These are phyloP conservation scores for Castanopsis chinensis DNA, from an alignment of 306 rosid species.

Conservation along the genomic window DNA sequence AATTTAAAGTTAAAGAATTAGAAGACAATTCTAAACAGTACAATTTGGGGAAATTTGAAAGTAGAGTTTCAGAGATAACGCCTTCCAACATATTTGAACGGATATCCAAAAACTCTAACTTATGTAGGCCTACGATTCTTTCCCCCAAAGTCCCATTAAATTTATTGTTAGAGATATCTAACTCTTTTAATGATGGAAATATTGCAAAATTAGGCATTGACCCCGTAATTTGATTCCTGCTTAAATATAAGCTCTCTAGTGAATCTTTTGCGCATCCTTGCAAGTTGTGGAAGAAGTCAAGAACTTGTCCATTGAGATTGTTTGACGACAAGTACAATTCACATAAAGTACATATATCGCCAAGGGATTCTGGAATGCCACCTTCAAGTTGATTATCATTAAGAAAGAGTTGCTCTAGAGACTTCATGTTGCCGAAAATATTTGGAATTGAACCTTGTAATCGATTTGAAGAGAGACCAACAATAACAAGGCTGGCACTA, in stretches of 20 bases:
- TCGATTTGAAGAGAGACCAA: background rate
- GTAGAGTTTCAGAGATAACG: no score
- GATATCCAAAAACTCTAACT: no score
- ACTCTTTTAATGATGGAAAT: no score
- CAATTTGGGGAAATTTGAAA: no score
- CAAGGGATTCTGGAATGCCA: background rate
- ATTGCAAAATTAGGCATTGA: fast-evolving
- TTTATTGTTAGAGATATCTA: no score
- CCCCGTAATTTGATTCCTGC: no score
- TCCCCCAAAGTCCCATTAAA: no score
- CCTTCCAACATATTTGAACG: no score
- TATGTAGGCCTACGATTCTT: no score
- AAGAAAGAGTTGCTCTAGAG: background rate
- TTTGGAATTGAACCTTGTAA: background rate
- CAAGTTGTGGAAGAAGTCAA: background rate
- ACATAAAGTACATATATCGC: background rate
- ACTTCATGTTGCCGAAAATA: background rate
- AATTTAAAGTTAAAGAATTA: background rate
- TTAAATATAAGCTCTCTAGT: background rate
- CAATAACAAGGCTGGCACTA: background rate
- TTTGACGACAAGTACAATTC: background rate
- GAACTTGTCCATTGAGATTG: background rate
- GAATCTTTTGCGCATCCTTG: background rate
- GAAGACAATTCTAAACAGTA: background rate
- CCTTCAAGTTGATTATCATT: background rate